phyloP scores from a whole-genome alignment of 345 rosid genomes.

The Lepidium didymum region DNA sequence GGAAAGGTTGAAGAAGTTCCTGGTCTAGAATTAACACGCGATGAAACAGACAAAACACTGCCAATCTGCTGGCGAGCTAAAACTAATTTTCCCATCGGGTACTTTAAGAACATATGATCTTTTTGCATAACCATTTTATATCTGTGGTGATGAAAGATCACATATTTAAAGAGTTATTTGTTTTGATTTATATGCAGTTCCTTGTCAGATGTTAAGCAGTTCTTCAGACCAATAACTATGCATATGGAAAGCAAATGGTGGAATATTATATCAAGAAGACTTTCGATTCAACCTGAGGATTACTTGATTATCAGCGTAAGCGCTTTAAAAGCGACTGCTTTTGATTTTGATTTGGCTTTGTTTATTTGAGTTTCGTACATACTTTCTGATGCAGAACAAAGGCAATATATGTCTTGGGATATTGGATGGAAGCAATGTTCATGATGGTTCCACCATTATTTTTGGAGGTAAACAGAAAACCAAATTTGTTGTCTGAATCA shows the following conservation, averaged over 20 bases:
- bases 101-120: not conserved
- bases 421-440: constrained; percentile 77
- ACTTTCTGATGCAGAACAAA: constrained; percentile 44
- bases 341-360: not conserved
- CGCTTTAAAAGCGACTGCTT: not conserved
- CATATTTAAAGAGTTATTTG: not conserved
- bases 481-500: not conserved
- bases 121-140: not conserved
- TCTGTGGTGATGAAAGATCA: not conserved
- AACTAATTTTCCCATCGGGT: constrained; percentile 56
- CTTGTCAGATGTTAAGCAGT: constrained; percentile 44
- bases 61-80: constrained; percentile 73
- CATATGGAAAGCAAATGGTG: constrained; percentile 89
- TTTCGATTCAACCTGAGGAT: constrained; percentile 67
- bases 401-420: constrained; percentile 88
- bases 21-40: constrained; percentile 38
- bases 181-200: constrained; percentile 43
- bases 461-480: constrained; percentile 56
- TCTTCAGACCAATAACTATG: constrained; percentile 74
- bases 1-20: constrained; percentile 56
- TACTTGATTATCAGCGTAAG: constrained; percentile 77
- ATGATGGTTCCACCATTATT: constrained; percentile 71
- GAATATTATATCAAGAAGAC: constrained; percentile 50
- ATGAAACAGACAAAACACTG: constrained; percentile 56
- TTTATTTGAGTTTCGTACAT: not conserved